Base-by-base conservation (phyloP, 352 stramenopile genomes). In the Poterioochromonas sp. region DNA sequence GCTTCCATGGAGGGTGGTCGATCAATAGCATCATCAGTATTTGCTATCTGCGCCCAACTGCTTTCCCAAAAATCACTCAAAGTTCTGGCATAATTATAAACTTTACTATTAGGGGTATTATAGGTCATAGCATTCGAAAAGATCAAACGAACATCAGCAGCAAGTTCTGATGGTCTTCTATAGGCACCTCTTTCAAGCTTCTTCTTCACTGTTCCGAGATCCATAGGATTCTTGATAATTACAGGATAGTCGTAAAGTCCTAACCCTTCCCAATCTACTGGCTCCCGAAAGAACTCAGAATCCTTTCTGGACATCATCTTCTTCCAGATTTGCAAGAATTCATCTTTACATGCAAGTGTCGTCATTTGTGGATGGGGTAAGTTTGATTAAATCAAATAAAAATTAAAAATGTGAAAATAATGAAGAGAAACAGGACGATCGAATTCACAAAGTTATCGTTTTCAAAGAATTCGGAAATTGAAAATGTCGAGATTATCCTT, bases 231-330 rank as follows among this genome's bases (percentile, higher is more conserved):
- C 34, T 60, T 76, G 15, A 76, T 76, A 0, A 76, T 62, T 11
- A 15, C 3, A 15, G 68, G 68, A 39, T 76, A 76, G 26, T 76
- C 68, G 22, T 35, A 39, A 3, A 76, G 32, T n/a, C 41, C 41
- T 8, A 60, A 26, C n/a, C 41, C 44, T 62, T 63, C 26, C 40
- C 40, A 76, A 12, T 8, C 20, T 1, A 76, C 68, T 41, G 68
- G 41, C 26, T 76, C 68, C n/a, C 41, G 44, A n/a, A 76, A 76
- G 29, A 71, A 71, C 18, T 76, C 68, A 58, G 65, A 51, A 34
- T 74, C 65, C 53, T 35, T 32, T 58, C 41, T 29, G 5, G 39
- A 8, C 41, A 74, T 37, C 20, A 74, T 51, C 15, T 54, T 54
- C 3, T 51, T 18, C 1, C 35, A n/a, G 22, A 74, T 74, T n/a